Evolutionary conservation across 2,329 filamentous ascomycete species (phyloP).

Genomic region (Cladosporium sp.): DNA sequence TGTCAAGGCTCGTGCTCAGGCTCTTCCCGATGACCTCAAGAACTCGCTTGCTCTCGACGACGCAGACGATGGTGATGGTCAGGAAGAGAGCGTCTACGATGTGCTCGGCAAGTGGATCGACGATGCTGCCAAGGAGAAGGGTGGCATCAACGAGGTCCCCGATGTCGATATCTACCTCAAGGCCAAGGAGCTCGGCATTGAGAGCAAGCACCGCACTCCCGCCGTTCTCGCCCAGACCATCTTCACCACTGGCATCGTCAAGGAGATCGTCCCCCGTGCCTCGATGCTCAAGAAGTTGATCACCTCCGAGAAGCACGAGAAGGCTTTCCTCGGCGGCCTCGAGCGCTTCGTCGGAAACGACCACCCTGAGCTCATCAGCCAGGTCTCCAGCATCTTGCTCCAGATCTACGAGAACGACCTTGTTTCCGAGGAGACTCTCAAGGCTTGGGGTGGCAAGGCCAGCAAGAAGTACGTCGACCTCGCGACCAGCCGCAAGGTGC

Average conservation of each 20-base stretch:
- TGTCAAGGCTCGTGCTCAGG: slow-evolving; percentile 88
- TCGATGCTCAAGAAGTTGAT: slow-evolving; percentile 85
- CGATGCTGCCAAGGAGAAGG: slow-evolving; percentile 68
- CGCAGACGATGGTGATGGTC: slow-evolving; percentile 78
- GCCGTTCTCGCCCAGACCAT: slow-evolving; percentile 90
- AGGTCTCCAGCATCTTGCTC: slow-evolving; percentile 84
- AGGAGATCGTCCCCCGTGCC: slow-evolving; percentile 82
- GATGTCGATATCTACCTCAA: slow-evolving; percentile 94
- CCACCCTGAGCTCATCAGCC: slow-evolving; percentile 72
- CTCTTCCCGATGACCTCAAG: slow-evolving; percentile 93
- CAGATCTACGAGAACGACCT: slow-evolving; percentile 90
- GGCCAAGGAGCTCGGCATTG: slow-evolving; percentile 93
- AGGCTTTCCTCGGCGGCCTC: slow-evolving; percentile 89
- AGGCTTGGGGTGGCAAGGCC: slow-evolving; percentile 88
- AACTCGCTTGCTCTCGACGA: slow-evolving; percentile 67
- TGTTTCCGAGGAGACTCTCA: slow-evolving; percentile 81
- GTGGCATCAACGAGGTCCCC: slow-evolving; percentile 74
- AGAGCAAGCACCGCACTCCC: slow-evolving; percentile 89
- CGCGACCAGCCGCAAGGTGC: slow-evolving; percentile 86
- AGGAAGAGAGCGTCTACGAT: slow-evolving; percentile 79
- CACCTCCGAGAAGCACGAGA: slow-evolving; percentile 90
- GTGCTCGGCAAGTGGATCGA: slow-evolving; percentile 92
- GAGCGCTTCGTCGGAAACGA: slow-evolving; percentile 89
- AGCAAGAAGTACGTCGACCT: slow-evolving; percentile 98
- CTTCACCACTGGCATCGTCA: slow-evolving; percentile 85